Evolutionary conservation across 495 filamentous ascomycete species (phyloP).

Genomic region (Aspergillus cristatus): DNA sequence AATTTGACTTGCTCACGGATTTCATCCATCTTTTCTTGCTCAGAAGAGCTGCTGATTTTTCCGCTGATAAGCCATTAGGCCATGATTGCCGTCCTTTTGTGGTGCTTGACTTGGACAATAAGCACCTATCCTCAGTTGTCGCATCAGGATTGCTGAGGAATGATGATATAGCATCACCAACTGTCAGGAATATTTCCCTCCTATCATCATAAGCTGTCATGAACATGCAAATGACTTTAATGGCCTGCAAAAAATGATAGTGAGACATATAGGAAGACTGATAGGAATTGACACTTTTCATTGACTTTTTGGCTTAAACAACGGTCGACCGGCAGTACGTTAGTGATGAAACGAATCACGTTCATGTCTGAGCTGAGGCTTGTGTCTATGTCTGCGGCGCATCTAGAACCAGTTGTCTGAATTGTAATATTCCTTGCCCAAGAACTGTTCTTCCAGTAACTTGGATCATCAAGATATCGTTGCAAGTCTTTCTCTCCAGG

Average conservation of each 20-base stretch:
- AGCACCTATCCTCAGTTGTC: constrained; percentile 24
- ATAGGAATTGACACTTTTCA: constrained; percentile 34
- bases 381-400: not conserved
- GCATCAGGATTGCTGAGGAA: constrained; percentile 36
- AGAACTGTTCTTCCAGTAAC: not conserved
- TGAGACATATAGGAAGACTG: constrained; percentile 23
- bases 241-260: constrained; percentile 18
- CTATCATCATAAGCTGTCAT: constrained; percentile 13
- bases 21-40: not conserved
- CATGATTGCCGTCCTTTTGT: not conserved
- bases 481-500: not conserved
- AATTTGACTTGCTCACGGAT: not conserved
- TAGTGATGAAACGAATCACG: not conserved
- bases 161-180: constrained; percentile 43
- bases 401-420: not conserved
- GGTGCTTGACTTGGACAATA: constrained; percentile 7
- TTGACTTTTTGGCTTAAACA: constrained; percentile 27
- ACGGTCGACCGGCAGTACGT: constrained; percentile 1
- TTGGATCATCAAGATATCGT: not conserved
- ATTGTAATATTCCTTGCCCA: not conserved
- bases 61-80: not conserved
- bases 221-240: constrained; percentile 27
- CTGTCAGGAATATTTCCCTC: constrained; percentile 31
- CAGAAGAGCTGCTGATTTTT: too few species aligned
- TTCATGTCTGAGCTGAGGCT: too few species aligned